Base-by-base conservation (phyloP, 2,329 filamentous ascomycete genomes). In the Xylaria sp. region DNA sequence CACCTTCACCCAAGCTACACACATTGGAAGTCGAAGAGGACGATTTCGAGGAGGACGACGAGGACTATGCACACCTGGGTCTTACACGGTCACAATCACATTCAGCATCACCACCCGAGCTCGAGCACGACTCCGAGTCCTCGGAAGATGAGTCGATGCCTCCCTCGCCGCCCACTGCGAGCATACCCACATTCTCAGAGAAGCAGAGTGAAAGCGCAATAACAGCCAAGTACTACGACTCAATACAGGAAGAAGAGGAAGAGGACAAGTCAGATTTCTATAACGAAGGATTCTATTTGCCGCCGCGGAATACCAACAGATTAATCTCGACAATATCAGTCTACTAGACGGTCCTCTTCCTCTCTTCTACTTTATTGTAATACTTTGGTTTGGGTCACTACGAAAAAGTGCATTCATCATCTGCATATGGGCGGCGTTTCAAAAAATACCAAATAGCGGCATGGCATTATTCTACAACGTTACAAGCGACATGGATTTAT, bases 61-160 rank as follows among this genome's bases (percentile, higher is more conserved):
- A 92, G 78, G 88, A 90, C 80, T 89, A 88, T 74, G 85, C 85
- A 71, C 84, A 89, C 68, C 87, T 93, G 63, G 85, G 87, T 68
- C 86, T 94, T 68, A 91, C 90, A 64, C 89, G 90, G 75, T 91
- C 90, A 70, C 84, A 84, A 31, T 93, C 91, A 6, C 90, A 90
- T 81, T 83, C 84, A 76, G 87, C 81, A 75, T 88, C 89, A 62
- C 87, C 91, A 61, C 92, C 92, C 9, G 91, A 93, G 78, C 88
- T 93, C 66, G 86, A 90, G 73, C 84, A 88, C 71, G 91, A 93
- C 77, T 88, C 87, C 69, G 90, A 90, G 71, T 89, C 88, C 1
- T 90, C 89, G 66, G 91, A 93, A 74, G 92, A 94, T 80, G 90
- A 92, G 73, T 82, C 85, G 57, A 88, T 93, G 88, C 92, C 92